Evolutionary conservation across 176 grass and related monocot genomes (phyloP), one percentile per base, ranked within the genome.

Genomic region (Avena atlantica): DNA sequence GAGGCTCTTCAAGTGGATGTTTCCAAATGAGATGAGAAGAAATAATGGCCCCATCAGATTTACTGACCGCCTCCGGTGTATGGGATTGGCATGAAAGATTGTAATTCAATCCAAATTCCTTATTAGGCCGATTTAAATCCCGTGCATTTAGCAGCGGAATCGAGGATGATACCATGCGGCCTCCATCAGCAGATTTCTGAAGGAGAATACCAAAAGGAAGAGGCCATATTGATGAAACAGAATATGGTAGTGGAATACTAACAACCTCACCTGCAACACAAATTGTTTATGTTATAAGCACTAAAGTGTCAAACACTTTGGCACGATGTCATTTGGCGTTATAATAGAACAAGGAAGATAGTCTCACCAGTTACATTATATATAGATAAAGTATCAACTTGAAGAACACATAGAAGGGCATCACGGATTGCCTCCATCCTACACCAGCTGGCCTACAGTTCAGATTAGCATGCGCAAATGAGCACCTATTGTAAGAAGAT

Each of bases 1-100:
- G 93, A 85, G 93, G 96, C 45, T 92, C 93, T 92, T 95, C 91
- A 70, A 98, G 87, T 84, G 93, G 96, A 91, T 98, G 92, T 87
- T 88, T 98, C 84, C 94, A 89, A 66, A 98, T 89, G 68, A 98
- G 88, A 76, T 94, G 96, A 31, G 96, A 98, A 8, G 93, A 94
- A 12, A 85, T 67, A 77, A 87, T 91, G 53, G 86, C 75, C 36
- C 65, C 90, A 78, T 95, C 87, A 80, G 90, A 76, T 83, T 93
- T 95, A 80, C 37, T 82, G 53, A 78, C 81, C 9, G 79, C 59
- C 79, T 94, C 93, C 67, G 89, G 84, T 23, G 69, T 70, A 79
- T 92, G 82, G 5, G 59, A 12, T 84, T 91, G 90, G 78, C 57
- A 79, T 65, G 77, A 25, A 67, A 73, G 57, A 81, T 91, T 92